Conservation (phyloP, 1,284 basidiomycete species). For the Gomphus bonarii region DNA sequence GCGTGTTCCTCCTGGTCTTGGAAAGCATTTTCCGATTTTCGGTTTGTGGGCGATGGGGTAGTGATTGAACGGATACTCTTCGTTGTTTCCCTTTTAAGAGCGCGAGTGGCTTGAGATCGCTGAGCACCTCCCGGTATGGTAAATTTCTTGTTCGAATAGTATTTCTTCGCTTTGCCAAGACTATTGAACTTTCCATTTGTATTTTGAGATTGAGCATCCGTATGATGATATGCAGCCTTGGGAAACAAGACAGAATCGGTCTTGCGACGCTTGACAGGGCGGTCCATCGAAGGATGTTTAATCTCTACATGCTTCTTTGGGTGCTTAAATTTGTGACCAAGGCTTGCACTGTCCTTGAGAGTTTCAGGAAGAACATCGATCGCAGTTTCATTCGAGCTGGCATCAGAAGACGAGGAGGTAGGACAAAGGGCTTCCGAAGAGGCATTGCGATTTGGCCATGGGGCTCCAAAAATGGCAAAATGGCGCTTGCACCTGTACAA, state of each 20-base stretch:
- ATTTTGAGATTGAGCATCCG: not conserved
- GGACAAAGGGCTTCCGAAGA: constrained; percentile 1
- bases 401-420: constrained; percentile 7
- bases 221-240: not conserved
- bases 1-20: not conserved
- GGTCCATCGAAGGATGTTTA: not conserved
- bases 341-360: not conserved
- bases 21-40: not conserved
- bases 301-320: not conserved
- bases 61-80: not conserved
- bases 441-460: constrained; percentile 51
- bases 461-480: constrained; percentile 55
- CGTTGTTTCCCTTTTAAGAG: not conserved
- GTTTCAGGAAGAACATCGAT: not conserved
- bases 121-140: not conserved
- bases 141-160: not conserved
- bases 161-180: not conserved
- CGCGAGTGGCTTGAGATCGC: not conserved
- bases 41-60: not conserved
- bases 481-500: constrained; percentile 59
- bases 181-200: not conserved
- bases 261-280: constrained; percentile 7
- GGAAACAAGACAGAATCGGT: not conserved
- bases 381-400: not conserved
- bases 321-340: not conserved